Evolutionary conservation across 345 rosid species (phyloP).

Genomic region (Lepidium africanum): DNA sequence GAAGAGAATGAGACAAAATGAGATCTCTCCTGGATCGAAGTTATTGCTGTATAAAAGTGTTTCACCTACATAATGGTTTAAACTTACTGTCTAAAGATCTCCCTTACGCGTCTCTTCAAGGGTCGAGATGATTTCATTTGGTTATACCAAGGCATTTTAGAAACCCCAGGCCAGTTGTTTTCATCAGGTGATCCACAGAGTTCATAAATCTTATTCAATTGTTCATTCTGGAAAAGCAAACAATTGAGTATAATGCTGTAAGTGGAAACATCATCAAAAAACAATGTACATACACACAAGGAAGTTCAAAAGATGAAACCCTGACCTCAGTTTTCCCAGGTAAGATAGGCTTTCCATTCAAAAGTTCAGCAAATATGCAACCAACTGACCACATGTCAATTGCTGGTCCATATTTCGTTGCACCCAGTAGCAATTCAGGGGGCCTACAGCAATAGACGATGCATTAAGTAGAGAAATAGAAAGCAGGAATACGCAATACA

Average conservation of each 20-base stretch:
- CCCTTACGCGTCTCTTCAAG: slow-evolving; percentile 65
- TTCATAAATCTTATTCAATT: slow-evolving; percentile 57
- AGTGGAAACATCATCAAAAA: neutral
- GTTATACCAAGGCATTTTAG: slow-evolving; percentile 52
- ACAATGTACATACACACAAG: neutral
- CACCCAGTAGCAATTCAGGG: slow-evolving; percentile 92
- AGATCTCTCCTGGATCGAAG: neutral
- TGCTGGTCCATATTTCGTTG: slow-evolving; percentile 92
- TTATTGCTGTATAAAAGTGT: neutral
- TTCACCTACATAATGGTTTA: neutral
- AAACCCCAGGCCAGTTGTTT: slow-evolving; percentile 58
- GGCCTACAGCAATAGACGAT: slow-evolving; percentile 44
- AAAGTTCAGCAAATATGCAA: slow-evolving; percentile 91
- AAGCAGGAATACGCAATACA: neutral
- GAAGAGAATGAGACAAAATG: neutral
- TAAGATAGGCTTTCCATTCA: slow-evolving; percentile 82
- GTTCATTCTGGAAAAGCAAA: slow-evolving; percentile 39
- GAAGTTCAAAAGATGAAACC: neutral
- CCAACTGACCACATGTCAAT: slow-evolving; percentile 99
- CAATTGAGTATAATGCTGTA: neutral
- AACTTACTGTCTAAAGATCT: slow-evolving; percentile 76
- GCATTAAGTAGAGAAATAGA: neutral
- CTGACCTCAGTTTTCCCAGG: slow-evolving; percentile 91
- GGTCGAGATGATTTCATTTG: slow-evolving; percentile 50
- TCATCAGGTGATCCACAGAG: slow-evolving; percentile 72